Evolutionary conservation across 495 filamentous ascomycete genomes (phyloP).

Genomic region (Astrothelium macrocarpum): DNA sequence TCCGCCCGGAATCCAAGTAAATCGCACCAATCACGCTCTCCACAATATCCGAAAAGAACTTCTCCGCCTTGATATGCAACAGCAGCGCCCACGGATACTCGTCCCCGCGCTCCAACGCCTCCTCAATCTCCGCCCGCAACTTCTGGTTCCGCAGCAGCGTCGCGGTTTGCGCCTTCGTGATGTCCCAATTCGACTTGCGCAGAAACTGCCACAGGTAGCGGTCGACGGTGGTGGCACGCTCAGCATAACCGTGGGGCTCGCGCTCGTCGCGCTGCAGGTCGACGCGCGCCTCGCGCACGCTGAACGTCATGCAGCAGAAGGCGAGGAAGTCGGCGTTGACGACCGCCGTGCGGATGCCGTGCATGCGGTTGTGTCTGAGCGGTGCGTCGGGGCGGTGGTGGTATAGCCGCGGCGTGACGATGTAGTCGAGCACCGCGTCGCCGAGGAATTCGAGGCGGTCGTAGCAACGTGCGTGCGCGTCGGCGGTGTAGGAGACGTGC

Average conservation of each 20-base stretch:
- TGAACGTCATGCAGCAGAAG: constrained; percentile 62
- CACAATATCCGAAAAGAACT: constrained; percentile 79
- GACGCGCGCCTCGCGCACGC: constrained; percentile 27
- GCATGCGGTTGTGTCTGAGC: constrained; percentile 59
- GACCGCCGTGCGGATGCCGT: constrained; percentile 59
- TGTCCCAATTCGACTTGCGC: constrained; percentile 41
- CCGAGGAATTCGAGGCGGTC: constrained; percentile 88
- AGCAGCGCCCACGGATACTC: constrained; percentile 71
- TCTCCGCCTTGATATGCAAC: constrained; percentile 53
- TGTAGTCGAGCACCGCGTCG: constrained; percentile 73
- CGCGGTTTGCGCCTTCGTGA: constrained; percentile 35
- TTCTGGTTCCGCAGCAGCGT: constrained; percentile 41
- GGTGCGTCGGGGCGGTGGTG: constrained; percentile 28
- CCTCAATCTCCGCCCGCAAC: constrained; percentile 41
- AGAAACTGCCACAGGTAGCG: constrained; percentile 61
- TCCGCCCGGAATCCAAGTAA: constrained; percentile 65
- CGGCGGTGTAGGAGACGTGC: constrained; percentile 58
- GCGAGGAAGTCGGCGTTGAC: constrained; percentile 84
- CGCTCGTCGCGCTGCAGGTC: constrained; percentile 23
- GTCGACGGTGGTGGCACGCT: constrained; percentile 12
- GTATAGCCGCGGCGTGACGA: constrained; percentile 53
- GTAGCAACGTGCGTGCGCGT: constrained; percentile 52
- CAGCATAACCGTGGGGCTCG: constrained; percentile 7
- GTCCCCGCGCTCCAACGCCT: constrained; percentile 37
- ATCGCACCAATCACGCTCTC: constrained; percentile 77